Conservation (phyloP, 176 grass and related monocot genomes). For the Carex cristatella region DNA sequence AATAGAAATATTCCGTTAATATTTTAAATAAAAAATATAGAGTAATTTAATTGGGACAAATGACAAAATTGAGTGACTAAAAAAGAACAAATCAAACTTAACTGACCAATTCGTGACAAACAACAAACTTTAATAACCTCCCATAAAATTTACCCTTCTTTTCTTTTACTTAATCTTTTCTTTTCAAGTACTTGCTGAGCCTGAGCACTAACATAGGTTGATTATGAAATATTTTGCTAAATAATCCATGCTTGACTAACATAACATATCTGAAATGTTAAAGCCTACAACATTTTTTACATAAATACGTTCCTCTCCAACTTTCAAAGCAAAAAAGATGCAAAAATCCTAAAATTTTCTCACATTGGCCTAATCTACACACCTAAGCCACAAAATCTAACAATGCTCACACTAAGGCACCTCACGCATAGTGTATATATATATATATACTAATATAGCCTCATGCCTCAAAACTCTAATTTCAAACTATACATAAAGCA, state of each 20-base stretch:
- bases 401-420: neutral
- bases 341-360: neutral
- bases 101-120: no score
- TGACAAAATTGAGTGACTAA: no score
- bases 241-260: neutral
- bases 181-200: neutral
- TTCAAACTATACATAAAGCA: neutral
- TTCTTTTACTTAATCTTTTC: neutral
- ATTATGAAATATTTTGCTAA: no score
- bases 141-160: neutral
- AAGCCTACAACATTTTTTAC: neutral
- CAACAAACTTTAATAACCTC: no score
- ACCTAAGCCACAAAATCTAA: conserved; percentile 1
- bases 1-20: no score
- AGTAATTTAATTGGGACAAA: no score
- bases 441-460: conserved; percentile 1
- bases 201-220: neutral
- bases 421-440: neutral
- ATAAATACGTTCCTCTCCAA: neutral
- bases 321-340: neutral
- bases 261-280: neutral
- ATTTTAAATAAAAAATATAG: no score
- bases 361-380: neutral
- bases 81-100: no score
- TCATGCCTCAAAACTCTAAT: neutral